Evolutionary conservation across 192 early-diverging fungal genomes (phyloP).

Genomic region (Gryganskiella cystojenkinii): DNA sequence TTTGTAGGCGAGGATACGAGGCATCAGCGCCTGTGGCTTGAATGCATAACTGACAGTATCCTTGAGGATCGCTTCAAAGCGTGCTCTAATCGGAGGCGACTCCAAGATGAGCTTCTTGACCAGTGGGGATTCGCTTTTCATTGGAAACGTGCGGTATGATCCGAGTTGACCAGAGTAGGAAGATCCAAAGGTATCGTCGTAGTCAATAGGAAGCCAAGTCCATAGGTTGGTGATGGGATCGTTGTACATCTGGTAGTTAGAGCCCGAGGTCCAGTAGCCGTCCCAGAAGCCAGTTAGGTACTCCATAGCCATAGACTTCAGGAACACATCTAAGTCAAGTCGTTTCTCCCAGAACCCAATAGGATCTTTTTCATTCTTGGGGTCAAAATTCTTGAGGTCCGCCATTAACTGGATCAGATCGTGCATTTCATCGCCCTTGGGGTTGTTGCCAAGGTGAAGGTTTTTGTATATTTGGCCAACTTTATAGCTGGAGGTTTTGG

Average conservation of each 20-base stretch:
- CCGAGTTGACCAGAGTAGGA: constrained; percentile 26
- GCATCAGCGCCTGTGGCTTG: constrained; percentile 51
- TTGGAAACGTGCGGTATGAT: constrained; percentile 35
- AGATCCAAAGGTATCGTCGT: constrained; percentile 56
- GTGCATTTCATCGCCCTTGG: constrained; percentile 24
- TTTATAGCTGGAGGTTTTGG: constrained; percentile 26
- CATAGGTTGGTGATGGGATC: constrained; percentile 49
- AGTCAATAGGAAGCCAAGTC: constrained; percentile 55
- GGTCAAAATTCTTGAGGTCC: constrained; percentile 42
- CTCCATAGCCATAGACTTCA: constrained; percentile 51
- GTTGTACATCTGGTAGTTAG: constrained; percentile 57
- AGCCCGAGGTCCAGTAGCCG: constrained; percentile 52
- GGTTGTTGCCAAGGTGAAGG: constrained; percentile 16
- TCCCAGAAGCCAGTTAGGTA: constrained; percentile 55
- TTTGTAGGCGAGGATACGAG: constrained; percentile 45
- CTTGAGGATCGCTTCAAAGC: constrained; percentile 54
- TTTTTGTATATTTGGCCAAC: constrained; percentile 43
- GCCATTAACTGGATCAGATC: constrained; percentile 46
- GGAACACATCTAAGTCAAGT: constrained; percentile 41
- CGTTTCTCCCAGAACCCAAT: constrained; percentile 30
- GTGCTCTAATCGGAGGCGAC: constrained; percentile 42
- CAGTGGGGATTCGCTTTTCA: constrained; percentile 35
- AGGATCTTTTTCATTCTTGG: constrained; percentile 8
- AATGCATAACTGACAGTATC: constrained; percentile 54
- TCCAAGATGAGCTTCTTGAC: constrained; percentile 47